Evolutionary conservation across 179 eudicot genomes (phyloP).

Genomic region (Patellifolia procumbens): DNA sequence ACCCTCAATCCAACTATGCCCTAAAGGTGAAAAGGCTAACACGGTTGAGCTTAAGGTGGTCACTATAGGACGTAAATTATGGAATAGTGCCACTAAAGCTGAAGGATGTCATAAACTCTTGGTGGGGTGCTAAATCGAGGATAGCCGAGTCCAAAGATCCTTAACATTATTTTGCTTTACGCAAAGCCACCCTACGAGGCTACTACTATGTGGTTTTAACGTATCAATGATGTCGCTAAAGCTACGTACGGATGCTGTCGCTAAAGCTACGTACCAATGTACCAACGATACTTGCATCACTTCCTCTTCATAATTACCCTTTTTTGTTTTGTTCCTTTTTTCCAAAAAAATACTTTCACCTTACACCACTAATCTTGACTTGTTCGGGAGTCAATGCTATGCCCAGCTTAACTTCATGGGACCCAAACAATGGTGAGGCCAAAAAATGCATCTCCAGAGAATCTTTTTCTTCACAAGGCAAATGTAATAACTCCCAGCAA

Average conservation of each 20-base stretch:
- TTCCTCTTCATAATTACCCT: background rate
- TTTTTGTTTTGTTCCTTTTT: background rate
- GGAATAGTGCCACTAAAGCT: no score
- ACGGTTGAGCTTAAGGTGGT: no score
- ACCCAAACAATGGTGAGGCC: background rate
- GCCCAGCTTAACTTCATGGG: background rate
- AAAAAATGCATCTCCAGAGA: background rate
- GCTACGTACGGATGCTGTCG: background rate
- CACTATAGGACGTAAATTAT: no score
- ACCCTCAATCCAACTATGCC: no score
- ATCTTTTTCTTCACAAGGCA: background rate
- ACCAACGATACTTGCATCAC: background rate
- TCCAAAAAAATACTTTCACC: background rate
- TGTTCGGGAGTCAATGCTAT: background rate
- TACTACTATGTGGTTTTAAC: background rate
- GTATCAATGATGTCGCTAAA: background rate
- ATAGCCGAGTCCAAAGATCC: no score
- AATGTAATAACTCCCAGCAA: background rate
- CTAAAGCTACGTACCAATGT: no score
- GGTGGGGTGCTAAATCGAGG: no score
- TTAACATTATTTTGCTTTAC: no score
- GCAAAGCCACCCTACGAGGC: no score
- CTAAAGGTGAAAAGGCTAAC: no score
- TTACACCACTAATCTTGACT: background rate
- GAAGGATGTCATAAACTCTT: no score